These are phyloP conservation scores for Austroboletus olivaceoglutinosus DNA, from an alignment of 1,284 basidiomycete species.

Conservation along the genomic window DNA sequence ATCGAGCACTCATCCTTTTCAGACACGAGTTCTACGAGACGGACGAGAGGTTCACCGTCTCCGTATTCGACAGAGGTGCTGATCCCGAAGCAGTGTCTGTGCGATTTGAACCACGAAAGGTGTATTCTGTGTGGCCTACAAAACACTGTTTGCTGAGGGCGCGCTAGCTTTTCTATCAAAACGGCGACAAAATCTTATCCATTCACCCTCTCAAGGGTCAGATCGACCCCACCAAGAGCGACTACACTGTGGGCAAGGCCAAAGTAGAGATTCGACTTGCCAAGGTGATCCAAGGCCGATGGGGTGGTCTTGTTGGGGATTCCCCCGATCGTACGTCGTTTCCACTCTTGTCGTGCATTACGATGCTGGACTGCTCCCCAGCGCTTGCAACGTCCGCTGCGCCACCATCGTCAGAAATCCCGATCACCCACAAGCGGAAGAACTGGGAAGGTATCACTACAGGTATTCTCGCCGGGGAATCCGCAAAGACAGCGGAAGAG, in stretches of 20 bases:
- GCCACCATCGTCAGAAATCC: slow-evolving; percentile 33
- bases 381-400: slow-evolving; percentile 34
- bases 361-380: slow-evolving; percentile 6
- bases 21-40: slow-evolving; percentile 91
- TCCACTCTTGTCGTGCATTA: background rate
- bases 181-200: slow-evolving; percentile 61
- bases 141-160: background rate
- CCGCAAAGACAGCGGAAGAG: slow-evolving; percentile 59
- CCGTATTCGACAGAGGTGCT: slow-evolving; percentile 77
- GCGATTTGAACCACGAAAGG: slow-evolving; percentile 62
- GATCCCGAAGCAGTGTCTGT: slow-evolving; percentile 64
- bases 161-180: slow-evolving; percentile 53
- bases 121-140: slow-evolving; percentile 30
- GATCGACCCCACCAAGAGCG: slow-evolving; percentile 64
- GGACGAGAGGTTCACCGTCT: slow-evolving; percentile 69
- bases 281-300: slow-evolving; percentile 65
- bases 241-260: slow-evolving; percentile 72
- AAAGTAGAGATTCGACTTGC: slow-evolving; percentile 77
- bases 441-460: slow-evolving; percentile 84
- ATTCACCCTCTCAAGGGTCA: slow-evolving; percentile 80
- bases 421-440: slow-evolving; percentile 49
- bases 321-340: slow-evolving; percentile 62
- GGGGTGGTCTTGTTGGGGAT: slow-evolving; percentile 76
- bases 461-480: slow-evolving; percentile 61
- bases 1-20: background rate